Evolutionary conservation across 2,329 filamentous ascomycete genomes (phyloP).

Genomic region (Phialophora expanda): DNA sequence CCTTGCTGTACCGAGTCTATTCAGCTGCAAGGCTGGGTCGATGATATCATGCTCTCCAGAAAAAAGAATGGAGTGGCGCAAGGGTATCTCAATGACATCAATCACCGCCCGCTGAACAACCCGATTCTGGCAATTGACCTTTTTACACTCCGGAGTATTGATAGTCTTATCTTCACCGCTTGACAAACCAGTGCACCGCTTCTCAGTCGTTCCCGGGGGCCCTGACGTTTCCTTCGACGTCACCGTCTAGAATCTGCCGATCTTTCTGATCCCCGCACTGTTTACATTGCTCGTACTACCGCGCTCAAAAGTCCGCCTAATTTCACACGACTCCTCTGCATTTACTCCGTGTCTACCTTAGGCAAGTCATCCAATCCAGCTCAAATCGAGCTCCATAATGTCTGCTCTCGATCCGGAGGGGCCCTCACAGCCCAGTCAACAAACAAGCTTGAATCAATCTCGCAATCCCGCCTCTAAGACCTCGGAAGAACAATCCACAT

Average conservation of each 20-base stretch:
- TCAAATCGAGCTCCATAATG: conserved; percentile 20
- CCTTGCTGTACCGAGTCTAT: background rate
- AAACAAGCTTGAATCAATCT: conserved; percentile 41
- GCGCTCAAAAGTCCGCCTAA: background rate
- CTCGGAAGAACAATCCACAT: conserved; percentile 35
- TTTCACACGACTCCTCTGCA: background rate
- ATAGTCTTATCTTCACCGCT: background rate
- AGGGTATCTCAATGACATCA: background rate
- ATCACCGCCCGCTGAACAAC: background rate
- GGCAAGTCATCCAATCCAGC: background rate
- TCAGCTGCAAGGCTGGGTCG: background rate
- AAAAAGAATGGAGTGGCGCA: background rate
- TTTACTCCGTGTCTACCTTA: background rate
- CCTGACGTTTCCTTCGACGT: background rate
- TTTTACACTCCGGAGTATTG: background rate
- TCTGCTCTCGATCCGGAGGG: conserved; percentile 39
- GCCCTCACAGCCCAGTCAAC: conserved; percentile 41
- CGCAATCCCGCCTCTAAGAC: conserved; percentile 41
- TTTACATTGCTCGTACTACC: background rate
- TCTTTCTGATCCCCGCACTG: background rate
- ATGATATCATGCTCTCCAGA: background rate
- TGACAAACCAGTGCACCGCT: background rate
- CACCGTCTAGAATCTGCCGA: background rate
- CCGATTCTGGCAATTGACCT: background rate
- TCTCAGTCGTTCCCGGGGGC: background rate